Evolutionary conservation across 2,329 filamentous ascomycete genomes (phyloP).

Genomic region (Cercospora brassicicola): DNA sequence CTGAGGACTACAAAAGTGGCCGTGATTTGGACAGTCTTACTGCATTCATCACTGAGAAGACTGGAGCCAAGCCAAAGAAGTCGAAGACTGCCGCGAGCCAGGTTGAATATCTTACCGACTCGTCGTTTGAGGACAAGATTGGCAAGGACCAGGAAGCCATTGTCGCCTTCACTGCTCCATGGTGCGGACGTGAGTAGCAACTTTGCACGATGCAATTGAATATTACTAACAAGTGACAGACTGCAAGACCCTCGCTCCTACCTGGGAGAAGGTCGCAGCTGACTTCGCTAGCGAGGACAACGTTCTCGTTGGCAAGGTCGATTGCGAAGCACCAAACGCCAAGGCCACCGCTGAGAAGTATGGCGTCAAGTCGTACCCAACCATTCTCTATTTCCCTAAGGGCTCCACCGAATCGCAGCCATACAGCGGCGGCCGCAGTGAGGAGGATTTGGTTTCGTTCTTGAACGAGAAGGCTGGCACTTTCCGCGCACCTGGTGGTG

Average conservation of each 20-base stretch:
- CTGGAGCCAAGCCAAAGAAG: conserved; percentile 75
- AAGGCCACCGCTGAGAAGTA: conserved; percentile 75
- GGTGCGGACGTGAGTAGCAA: conserved; percentile 86
- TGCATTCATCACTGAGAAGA: conserved; percentile 82
- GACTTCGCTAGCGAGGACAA: conserved; percentile 76
- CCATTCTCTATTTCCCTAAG: conserved; percentile 95
- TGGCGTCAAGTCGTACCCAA: conserved; percentile 84
- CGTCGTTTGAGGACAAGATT: conserved; percentile 72
- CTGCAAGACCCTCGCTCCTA: conserved; percentile 91
- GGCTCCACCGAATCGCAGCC: conserved; percentile 69
- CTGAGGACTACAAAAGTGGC: conserved; percentile 80
- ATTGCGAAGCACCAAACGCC: conserved; percentile 83
- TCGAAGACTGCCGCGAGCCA: conserved; percentile 71
- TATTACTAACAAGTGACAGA: conserved; percentile 56
- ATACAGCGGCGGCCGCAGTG: conserved; percentile 75
- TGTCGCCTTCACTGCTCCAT: conserved; percentile 95
- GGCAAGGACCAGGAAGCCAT: conserved; percentile 85
- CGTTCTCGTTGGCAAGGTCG: conserved; percentile 90
- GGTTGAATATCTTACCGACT: conserved; percentile 77
- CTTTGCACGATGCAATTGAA: background rate
- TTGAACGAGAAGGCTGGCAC: conserved; percentile 88
- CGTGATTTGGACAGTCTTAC: conserved; percentile 83
- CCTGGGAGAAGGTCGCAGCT: conserved; percentile 81
- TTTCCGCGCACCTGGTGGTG: conserved; percentile 77
- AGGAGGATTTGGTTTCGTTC: conserved; percentile 74